Conservation (phyloP, 2,329 filamentous ascomycete genomes). For the Dendrostoma leiphaemia region DNA sequence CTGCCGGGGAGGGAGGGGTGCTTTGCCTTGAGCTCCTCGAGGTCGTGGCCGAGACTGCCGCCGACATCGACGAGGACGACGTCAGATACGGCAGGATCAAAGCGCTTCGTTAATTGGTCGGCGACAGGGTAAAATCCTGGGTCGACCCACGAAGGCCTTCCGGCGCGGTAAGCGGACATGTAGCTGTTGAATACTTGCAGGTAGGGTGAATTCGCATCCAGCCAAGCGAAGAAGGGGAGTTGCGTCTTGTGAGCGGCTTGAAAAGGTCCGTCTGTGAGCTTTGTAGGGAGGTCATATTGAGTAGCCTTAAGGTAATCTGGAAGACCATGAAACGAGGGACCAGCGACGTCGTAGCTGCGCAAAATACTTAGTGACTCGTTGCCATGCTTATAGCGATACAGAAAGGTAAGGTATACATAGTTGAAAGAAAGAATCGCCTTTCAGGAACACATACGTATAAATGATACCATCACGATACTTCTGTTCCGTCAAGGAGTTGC, state of each 20-base stretch:
- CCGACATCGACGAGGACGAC: conserved; percentile 18
- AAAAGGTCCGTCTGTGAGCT: conserved; percentile 27
- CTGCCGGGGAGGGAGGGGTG: conserved; percentile 8
- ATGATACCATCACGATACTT: conserved; percentile 34
- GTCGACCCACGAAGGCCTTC: conserved; percentile 36
- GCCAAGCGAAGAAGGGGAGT: conserved; percentile 35
- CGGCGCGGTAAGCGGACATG: conserved; percentile 36
- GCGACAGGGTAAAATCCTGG: conserved; percentile 23
- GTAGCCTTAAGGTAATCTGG: conserved; percentile 31
- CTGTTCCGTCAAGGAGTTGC: conserved; percentile 31
- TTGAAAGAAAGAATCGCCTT: background rate
- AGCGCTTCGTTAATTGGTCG: conserved; percentile 3
- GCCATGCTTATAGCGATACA: too few species aligned
- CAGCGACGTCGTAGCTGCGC: conserved; percentile 35
- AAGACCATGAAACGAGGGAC: conserved; percentile 31
- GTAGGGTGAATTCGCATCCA: conserved; percentile 33
- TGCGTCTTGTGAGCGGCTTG: conserved; percentile 34
- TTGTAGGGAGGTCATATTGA: conserved; percentile 28
- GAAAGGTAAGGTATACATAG: too few species aligned
- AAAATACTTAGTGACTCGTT: background rate
- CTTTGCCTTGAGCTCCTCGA: conserved; percentile 10
- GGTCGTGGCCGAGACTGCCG: conserved; percentile 19
- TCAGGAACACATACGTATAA: conserved; percentile 21
- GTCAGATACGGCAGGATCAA: conserved; percentile 9
- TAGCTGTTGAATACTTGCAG: conserved; percentile 33